Percentiles rank a stretch among this genome's conserved stretches.
Evolutionary conservation across 1,284 basidiomycete species (phyloP).

Genomic region (Apiotrichum porosum): DNA sequence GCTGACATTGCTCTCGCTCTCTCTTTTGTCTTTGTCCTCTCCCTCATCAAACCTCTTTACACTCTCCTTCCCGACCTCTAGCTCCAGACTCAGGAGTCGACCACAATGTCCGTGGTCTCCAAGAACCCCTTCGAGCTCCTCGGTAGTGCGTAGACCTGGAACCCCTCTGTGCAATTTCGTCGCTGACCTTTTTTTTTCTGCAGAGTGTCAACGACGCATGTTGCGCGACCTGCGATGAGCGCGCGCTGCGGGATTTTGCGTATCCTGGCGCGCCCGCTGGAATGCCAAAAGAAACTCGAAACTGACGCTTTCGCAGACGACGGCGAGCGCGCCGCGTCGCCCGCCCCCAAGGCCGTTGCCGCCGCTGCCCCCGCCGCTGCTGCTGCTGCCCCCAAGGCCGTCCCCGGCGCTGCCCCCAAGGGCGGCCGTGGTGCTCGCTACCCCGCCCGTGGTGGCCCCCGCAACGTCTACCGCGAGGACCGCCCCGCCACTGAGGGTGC

Average conservation of each 20-base stretch:
- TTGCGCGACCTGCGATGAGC: too few species aligned
- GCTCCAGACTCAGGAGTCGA: conserved; percentile 21
- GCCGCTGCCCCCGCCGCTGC: conserved; percentile 26
- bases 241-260: too few species aligned
- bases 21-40: not conserved
- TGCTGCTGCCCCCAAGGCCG: conserved; percentile 23
- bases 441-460: conserved; percentile 40
- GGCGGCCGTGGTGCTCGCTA: conserved; percentile 29
- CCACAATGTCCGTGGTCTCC: conserved; percentile 49
- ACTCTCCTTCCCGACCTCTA: not conserved
- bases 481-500: conserved; percentile 24
- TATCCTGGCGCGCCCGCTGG: too few species aligned
- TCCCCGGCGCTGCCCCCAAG: conserved; percentile 33
- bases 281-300: too few species aligned
- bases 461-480: conserved; percentile 33
- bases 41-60: not conserved
- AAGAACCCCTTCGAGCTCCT: conserved; percentile 51
- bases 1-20: not conserved
- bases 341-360: conserved; percentile 31
- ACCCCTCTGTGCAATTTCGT: too few species aligned
- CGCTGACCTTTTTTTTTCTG: too few species aligned
- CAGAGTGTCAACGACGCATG: too few species aligned
- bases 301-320: conserved; percentile 37
- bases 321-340: conserved; percentile 27
- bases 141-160: conserved; percentile 35